phyloP scores from a whole-genome alignment of 352 stramenopile genomes.

The Thraustotheca clavata region DNA sequence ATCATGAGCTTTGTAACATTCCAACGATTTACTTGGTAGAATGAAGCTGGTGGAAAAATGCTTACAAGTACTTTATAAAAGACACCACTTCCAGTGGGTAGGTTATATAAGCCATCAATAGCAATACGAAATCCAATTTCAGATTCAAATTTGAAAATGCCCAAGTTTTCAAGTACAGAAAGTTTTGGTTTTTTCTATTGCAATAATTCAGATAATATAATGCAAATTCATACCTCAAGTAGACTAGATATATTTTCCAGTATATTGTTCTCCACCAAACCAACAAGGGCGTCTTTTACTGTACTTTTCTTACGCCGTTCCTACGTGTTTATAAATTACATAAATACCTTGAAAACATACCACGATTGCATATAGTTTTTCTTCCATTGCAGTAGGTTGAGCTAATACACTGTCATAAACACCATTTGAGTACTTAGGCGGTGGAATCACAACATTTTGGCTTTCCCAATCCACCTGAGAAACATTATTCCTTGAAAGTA shows the following conservation, averaged over 20 bases:
- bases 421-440: conserved; percentile 37
- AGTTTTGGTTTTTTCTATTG: conserved; percentile 25
- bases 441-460: conserved; percentile 34
- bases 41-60: conserved; percentile 40
- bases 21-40: conserved; percentile 35
- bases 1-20: too few relatives aligned
- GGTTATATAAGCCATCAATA: conserved; percentile 55
- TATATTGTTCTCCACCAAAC: background rate
- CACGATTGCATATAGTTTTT: conserved; percentile 49
- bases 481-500: conserved; percentile 47
- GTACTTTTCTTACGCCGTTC: background rate
- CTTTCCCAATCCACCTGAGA: conserved; percentile 39
- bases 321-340: background rate
- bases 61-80: conserved; percentile 57
- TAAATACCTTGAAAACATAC: conserved; percentile 22
- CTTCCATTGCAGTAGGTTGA: conserved; percentile 38
- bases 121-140: conserved; percentile 56
- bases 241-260: background rate
- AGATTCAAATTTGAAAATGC: conserved; percentile 40
- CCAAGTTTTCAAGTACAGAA: conserved; percentile 35
- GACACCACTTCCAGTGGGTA: conserved; percentile 35
- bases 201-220: background rate
- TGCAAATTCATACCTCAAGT: conserved; percentile 6
- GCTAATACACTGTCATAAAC: conserved; percentile 46
- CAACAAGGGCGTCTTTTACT: background rate